phyloP scores from a whole-genome alignment of 2,329 filamentous ascomycete species.

The Delphinella strobiligena region DNA sequence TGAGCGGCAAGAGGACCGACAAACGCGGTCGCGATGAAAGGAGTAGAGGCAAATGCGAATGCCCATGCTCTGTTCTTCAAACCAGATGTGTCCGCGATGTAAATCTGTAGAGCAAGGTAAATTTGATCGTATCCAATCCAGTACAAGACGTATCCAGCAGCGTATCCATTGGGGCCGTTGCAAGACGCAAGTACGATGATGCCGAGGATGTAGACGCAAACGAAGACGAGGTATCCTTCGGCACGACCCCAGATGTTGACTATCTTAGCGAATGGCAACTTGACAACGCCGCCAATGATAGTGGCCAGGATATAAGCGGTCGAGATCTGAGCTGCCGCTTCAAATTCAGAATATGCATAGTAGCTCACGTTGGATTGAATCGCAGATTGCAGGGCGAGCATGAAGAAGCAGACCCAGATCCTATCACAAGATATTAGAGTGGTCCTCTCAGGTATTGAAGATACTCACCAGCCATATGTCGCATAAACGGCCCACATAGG shows the following conservation, averaged over 20 bases:
- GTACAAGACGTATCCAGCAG: slow-evolving; percentile 13
- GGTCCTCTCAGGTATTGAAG: no score
- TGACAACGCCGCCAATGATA: slow-evolving; percentile 13
- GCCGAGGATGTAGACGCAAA: slow-evolving; percentile 11
- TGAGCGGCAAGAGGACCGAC: slow-evolving; percentile 10
- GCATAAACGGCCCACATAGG: slow-evolving; percentile 15
- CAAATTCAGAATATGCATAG: slow-evolving; percentile 20
- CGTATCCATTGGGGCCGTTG: slow-evolving; percentile 11
- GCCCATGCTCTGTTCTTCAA: slow-evolving; percentile 19
- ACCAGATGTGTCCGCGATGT: slow-evolving; percentile 12
- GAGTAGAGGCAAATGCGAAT: slow-evolving; percentile 19
- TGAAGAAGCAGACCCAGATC: slow-evolving; percentile 26
- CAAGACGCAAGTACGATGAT: slow-evolving; percentile 13
- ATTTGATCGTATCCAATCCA: slow-evolving; percentile 14
- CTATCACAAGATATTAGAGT: slow-evolving; percentile 10
- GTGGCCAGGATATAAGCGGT: slow-evolving; percentile 9
- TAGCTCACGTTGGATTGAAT: slow-evolving; percentile 18
- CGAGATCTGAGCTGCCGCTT: slow-evolving; percentile 14
- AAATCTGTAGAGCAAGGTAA: slow-evolving; percentile 11
- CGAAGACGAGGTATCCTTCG: slow-evolving; percentile 11
- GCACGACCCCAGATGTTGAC: slow-evolving; percentile 13
- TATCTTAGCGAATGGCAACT: slow-evolving; percentile 12
- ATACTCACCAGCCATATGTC: slow-evolving; percentile 17
- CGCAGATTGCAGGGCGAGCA: slow-evolving; percentile 22
- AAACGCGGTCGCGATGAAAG: slow-evolving; percentile 23